A percentile compares a stretch with the other conserved stretches of the same genome.
Evolutionary conservation across 2,329 filamentous ascomycete species (phyloP).

Genomic region (Plenodomus biglobosus): DNA sequence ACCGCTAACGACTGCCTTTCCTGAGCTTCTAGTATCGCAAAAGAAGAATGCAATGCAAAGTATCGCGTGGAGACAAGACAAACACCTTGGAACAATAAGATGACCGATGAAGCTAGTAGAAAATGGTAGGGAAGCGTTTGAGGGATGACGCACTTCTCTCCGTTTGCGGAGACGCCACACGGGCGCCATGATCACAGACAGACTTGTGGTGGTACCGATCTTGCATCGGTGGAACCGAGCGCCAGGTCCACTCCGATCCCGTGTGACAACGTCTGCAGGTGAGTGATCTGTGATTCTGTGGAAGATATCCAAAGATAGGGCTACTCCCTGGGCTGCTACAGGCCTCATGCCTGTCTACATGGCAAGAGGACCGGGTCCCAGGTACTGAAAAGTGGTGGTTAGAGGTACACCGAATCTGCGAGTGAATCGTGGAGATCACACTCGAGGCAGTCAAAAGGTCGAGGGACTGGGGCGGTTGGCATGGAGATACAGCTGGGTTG

Average conservation of each 20-base stretch:
- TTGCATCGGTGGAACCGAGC: conserved; percentile 43
- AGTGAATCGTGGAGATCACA: neutral
- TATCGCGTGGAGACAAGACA: conserved; percentile 36
- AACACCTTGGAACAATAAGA: conserved; percentile 23
- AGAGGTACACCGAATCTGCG: neutral
- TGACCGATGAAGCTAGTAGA: conserved; percentile 19
- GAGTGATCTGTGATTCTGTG: neutral
- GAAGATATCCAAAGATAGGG: conserved; percentile 10
- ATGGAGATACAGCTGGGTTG: too few species aligned
- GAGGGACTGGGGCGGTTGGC: too few species aligned
- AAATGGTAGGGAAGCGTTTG: conserved; percentile 21
- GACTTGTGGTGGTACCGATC: conserved; percentile 38
- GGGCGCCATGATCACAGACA: conserved; percentile 31
- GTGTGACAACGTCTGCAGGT: conserved; percentile 27
- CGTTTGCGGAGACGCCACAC: conserved; percentile 37
- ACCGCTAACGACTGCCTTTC: conserved; percentile 18
- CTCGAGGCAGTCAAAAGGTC: too few species aligned
- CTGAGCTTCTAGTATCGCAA: conserved; percentile 4
- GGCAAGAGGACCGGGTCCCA: neutral
- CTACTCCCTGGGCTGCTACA: neutral
- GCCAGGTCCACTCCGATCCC: conserved; percentile 40
- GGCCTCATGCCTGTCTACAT: neutral
- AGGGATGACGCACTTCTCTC: conserved; percentile 37
- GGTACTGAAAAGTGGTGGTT: neutral
- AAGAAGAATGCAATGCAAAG: conserved; percentile 23